Evolutionary conservation across 805 yeast species (phyloP).

Genomic region (Teunomyces kruisii): DNA sequence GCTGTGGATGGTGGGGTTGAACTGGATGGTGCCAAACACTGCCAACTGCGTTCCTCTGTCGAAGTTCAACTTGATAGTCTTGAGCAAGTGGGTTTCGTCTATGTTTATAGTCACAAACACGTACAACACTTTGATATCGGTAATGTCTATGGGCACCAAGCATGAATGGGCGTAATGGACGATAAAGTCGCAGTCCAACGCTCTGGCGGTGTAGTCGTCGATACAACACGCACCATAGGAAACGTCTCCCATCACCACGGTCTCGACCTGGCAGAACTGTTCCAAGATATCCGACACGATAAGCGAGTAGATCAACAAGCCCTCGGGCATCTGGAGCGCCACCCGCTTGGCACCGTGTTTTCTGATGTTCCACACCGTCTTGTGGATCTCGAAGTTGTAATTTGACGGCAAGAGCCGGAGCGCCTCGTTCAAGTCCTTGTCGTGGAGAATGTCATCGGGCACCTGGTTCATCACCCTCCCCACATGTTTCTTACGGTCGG

Average conservation of each 20-base stretch:
- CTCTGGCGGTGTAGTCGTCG: conserved; percentile 91
- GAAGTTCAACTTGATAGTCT: conserved; percentile 74
- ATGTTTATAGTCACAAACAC: conserved; percentile 92
- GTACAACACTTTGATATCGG: conserved; percentile 87
- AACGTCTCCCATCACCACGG: conserved; percentile 96
- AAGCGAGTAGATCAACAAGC: conserved; percentile 82
- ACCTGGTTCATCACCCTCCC: conserved; percentile 79
- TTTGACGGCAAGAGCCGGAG: conserved; percentile 80
- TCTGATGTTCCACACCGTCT: conserved; percentile 89
- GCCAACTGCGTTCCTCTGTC: conserved; percentile 65
- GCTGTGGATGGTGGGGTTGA: conserved; percentile 90
- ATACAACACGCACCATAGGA: conserved; percentile 98
- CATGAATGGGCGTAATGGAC: conserved; percentile 98
- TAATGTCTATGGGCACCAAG: conserved; percentile 90
- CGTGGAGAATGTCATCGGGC: conserved; percentile 80
- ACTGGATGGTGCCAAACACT: conserved; percentile 92
- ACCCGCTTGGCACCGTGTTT: conserved; percentile 77
- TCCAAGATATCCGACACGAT: conserved; percentile 89
- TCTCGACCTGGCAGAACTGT: conserved; percentile 85
- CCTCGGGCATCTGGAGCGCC: conserved; percentile 97
- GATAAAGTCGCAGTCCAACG: conserved; percentile 90
- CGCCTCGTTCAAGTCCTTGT: conserved; percentile 81
- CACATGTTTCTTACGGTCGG: conserved; percentile 28
- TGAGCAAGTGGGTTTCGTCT: conserved; percentile 77
- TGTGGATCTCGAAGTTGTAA: conserved; percentile 94